Base-by-base conservation (phyloP, 768 basidiomycete genomes). In the Coprinopsis sp. region DNA sequence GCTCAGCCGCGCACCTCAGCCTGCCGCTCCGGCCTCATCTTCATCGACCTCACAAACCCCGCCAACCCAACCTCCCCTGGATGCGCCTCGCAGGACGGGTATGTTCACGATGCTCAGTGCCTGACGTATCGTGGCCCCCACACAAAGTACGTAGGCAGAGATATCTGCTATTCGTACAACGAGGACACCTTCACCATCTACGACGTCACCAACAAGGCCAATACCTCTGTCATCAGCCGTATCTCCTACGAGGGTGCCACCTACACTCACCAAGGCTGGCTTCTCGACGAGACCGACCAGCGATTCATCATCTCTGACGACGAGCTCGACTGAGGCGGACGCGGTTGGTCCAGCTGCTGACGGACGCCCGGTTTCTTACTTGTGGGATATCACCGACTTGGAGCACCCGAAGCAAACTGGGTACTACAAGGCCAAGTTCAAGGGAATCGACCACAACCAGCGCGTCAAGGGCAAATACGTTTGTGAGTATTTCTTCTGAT, bases 191-290 rank as follows among this genome's bases (percentile, higher is more conserved):
- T 63, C 39, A 61, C 60, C 12, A 65, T 61, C 44, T 58, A 60
- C 56, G 57, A 63, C 33, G 54, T 62, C 18, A 53, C 60, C 33
- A 44, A 31, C n/a, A 8, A 8, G 30, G 30, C 30, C 30, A 31
- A 31, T n/a, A n/a, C 30, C n/a, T 8, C 30, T 4, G 54, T 65
- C 47, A 60, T 65, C 51, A 63, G 61, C 4, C 49, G 54, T 1
- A 63, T 61, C 8, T 44, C 55, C 13, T 64, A 64, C 53, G 57
- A 58, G 31, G 63, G 63, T 37, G 63, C 61, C 10, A 52, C 51
- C 38, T 65, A 65, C 53, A 57, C 60, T 23, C 64, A 65, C 54
- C 64, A 65, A 49, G 64, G 64, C 37, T 65, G 59, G 61, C 60
- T 65, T 24, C 48, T 62, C 25, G 60, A 63, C 33, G 55, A 54